A percentile compares a stretch with the other conserved stretches of the same genome.
Conservation (phyloP, 805 yeast species). For the Hagleromyces aurorensis region DNA sequence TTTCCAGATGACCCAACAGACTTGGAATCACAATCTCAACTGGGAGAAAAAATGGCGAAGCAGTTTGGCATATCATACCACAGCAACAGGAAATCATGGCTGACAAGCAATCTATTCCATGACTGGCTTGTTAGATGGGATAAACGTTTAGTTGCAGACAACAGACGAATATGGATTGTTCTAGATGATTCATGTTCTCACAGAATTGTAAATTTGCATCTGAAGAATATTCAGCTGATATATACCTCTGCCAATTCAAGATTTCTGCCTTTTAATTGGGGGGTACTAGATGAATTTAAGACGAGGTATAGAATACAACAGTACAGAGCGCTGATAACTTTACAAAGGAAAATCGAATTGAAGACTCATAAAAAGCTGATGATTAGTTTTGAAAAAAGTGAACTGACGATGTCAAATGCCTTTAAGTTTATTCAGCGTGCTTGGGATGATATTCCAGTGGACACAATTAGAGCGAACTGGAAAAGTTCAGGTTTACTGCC, state of each 20-base stretch:
- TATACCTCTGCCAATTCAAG: slow-evolving; percentile 35
- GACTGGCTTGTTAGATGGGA: slow-evolving; percentile 55
- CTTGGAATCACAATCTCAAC: slow-evolving; percentile 19
- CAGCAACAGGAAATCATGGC: slow-evolving; percentile 54
- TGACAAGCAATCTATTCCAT: slow-evolving; percentile 54
- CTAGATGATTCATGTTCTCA: slow-evolving; percentile 59
- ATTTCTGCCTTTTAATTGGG: slow-evolving; percentile 57
- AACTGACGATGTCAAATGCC: slow-evolving; percentile 45
- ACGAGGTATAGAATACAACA: slow-evolving; percentile 51
- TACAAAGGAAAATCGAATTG: slow-evolving; percentile 22
- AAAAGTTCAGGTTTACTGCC: slow-evolving; percentile 38
- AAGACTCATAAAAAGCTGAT: slow-evolving; percentile 15
- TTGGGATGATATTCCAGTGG: slow-evolving; percentile 40
- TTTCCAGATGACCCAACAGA: slow-evolving; percentile 29
- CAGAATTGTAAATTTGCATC: slow-evolving; percentile 45
- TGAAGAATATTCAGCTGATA: slow-evolving; percentile 35
- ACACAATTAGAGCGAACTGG: slow-evolving; percentile 37
- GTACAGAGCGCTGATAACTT: slow-evolving; percentile 34
- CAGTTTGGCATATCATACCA: slow-evolving; percentile 48
- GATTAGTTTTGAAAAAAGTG: slow-evolving; percentile 34
- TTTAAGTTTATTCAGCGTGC: slow-evolving; percentile 51
- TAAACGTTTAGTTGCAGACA: slow-evolving; percentile 42
- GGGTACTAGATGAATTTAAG: slow-evolving; percentile 55
- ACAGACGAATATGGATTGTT: slow-evolving; percentile 46
- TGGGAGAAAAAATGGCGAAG: slow-evolving; percentile 40